Evolutionary conservation across 805 yeast species (phyloP), one percentile per base, ranked within the genome.

Genomic region (Lipomyces kockii): DNA sequence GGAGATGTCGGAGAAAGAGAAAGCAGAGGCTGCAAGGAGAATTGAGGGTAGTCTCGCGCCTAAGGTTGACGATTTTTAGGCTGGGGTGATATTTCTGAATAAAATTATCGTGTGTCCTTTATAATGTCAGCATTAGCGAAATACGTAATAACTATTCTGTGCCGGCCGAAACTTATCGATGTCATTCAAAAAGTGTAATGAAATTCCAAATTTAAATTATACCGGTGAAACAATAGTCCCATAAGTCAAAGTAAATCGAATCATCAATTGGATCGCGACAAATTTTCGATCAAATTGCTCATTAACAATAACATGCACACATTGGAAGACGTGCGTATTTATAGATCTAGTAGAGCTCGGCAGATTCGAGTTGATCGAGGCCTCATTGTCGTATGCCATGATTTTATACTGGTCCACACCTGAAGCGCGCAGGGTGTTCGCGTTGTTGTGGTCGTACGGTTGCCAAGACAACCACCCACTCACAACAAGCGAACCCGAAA

Each of bases 1-100:
- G 27, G 52, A 56, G 20, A 39, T 61, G 58, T 60, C 61, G 14
- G 65, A 62, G 27, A 63, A 58, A 20, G 69, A 61, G 39, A 54
- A 25, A 32, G 63, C 51, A 11, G 73, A 70, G n/a, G 70, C 68
- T 14, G 69, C 66, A n/a, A 25, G 69, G 43, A 37, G 71, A 29
- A 55, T 67, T 27, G 67, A 67, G 54, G 68, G 68, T 27, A 69
- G 71, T 62, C 22, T 63, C 25, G 61, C 61, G 12, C 58, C 60
- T 17, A 46, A 34, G 22, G 32, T 25, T 34, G 56, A 58, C 20
- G 60, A 53, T 3, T 20, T 17, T 52, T 35, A 43, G 49, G 11
- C 22, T 43, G 49, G 9, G 5, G 49, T 12, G 9, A 43, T 17
- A 17, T 43, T 43, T 6, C 49, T 43, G 49, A 7, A n/a, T 43